These are phyloP conservation scores for Lyophyllum atratum DNA, from an alignment of 768 basidiomycete genomes.

Conservation along the genomic window DNA sequence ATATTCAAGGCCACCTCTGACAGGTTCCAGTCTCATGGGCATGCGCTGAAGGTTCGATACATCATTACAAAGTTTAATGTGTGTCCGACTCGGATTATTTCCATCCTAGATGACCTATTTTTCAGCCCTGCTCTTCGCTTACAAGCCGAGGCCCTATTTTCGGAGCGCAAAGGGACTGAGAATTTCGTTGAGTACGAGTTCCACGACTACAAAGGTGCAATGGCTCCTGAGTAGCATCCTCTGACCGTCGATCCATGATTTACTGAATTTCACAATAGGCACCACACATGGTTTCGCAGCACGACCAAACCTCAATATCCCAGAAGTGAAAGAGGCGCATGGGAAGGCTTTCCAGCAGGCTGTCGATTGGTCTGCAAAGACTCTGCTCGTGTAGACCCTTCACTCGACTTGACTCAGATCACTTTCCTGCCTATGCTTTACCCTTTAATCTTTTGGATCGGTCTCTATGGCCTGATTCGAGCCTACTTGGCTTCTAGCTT, in stretches of 20 bases:
- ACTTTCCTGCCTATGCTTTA: not conserved
- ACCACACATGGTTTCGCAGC: conserved; percentile 29
- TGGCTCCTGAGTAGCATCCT: not conserved
- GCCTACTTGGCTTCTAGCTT: no score
- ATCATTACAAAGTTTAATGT: not conserved
- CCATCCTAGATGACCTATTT: conserved; percentile 21
- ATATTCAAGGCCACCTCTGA: not conserved
- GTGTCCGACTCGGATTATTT: not conserved
- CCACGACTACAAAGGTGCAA: conserved; percentile 24
- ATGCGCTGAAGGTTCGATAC: conserved; percentile 23
- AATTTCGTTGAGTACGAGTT: conserved; percentile 24
- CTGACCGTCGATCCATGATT: not conserved
- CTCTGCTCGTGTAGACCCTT: not conserved
- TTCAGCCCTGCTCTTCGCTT: conserved; percentile 16
- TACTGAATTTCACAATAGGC: conserved; percentile 7
- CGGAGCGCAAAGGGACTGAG: conserved; percentile 20
- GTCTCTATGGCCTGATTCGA: not conserved
- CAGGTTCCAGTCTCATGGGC: conserved; percentile 26
- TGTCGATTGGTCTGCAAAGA: conserved; percentile 24
- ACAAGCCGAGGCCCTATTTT: conserved; percentile 22
- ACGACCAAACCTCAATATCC: conserved; percentile 23
- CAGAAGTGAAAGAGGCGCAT: conserved; percentile 24
- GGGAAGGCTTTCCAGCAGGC: conserved; percentile 27
- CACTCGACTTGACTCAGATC: no score
- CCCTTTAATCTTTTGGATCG: not conserved